Evolutionary conservation across 2,329 filamentous ascomycete species (phyloP), one percentile per base, ranked within the genome.

Genomic region (Scedosporium apiospermum): DNA sequence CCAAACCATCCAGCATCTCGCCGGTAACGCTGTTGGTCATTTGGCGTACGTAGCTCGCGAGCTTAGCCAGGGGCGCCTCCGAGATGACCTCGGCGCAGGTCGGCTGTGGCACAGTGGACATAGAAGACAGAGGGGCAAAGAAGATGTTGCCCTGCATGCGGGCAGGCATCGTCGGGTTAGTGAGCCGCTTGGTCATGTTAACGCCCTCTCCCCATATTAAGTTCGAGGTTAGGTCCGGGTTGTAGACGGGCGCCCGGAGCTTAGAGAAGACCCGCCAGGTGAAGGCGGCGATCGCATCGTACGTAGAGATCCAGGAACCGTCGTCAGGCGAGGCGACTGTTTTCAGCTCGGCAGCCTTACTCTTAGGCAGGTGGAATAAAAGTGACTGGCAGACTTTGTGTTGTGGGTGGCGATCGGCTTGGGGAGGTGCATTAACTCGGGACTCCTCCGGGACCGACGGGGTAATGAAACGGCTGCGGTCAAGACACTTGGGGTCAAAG

Each of bases 331-430:
- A 67, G 0, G 75, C 76, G 1, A 73, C 67, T 9, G 64, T 66
- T 64, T 80, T 80, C 4, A 80, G 67, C 58, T 72, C 66, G 0
- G 71, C 71, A 0, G 74, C 74, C 63, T 78, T 79, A 67, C 76
- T 78, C 64, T 73, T 74, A 3, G 77, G 74, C 0, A 80, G 68
- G 61, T 80, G 77, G 63, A 79, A 78, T 1, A 79, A 69, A 0
- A 77, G 68, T 1, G 65, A 70, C 1, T 67, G 53, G 53, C 57
- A 65, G 21, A 63, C 23, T 38, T 64, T 66, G 23, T 72, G 72
- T 6, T 64, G 68, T 0, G 72, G 69, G 59, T 77, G 72, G 3
- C 70, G 70, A 0, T 66, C 3, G 67, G 67, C 0, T 64, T 61
- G 1, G 68, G 62, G 9, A 73, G 75, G 0, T 70, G 34, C 73